Conservation (phyloP, 2,329 filamentous ascomycete species). For the Colletotrichum godetiae region DNA sequence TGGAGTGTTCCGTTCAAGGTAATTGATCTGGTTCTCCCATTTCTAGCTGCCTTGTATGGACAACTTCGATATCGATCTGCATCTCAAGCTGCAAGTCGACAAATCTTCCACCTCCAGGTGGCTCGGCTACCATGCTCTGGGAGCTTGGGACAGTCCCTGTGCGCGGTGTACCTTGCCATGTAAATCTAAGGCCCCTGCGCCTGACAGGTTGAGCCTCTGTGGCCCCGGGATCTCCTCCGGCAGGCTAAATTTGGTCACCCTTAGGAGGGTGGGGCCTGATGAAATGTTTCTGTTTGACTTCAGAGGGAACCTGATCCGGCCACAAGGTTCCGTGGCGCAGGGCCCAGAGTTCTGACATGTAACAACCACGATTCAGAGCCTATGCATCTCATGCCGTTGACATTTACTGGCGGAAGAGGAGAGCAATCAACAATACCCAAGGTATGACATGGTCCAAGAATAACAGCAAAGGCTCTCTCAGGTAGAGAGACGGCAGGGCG, state of each 20-base stretch:
- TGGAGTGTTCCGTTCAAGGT: constrained; percentile 12
- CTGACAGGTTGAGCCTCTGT: constrained; percentile 11
- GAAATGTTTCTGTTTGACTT: constrained; percentile 31
- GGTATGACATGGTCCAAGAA: background rate
- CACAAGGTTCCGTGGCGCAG: constrained; percentile 18
- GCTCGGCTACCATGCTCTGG: background rate
- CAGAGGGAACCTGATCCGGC: constrained; percentile 12
- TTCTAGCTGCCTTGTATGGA: background rate
- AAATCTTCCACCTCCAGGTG: background rate
- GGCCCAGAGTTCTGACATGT: constrained; percentile 25
- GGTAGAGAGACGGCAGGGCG: background rate
- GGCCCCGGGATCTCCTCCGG: constrained; percentile 3
- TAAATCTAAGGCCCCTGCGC: background rate
- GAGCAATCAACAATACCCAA: background rate
- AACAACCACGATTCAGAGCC: constrained; percentile 5
- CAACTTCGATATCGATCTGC: constrained; percentile 11
- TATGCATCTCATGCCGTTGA: background rate
- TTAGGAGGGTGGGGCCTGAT: background rate
- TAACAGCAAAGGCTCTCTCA: background rate
- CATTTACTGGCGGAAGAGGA: background rate
- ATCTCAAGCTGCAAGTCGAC: background rate
- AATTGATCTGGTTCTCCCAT: constrained; percentile 6
- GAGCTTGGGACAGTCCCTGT: background rate
- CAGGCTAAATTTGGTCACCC: constrained; percentile 11
- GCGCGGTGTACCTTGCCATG: background rate